Conservation (phyloP, 2,329 filamentous ascomycete species). For the Talaromyces marneffei region DNA sequence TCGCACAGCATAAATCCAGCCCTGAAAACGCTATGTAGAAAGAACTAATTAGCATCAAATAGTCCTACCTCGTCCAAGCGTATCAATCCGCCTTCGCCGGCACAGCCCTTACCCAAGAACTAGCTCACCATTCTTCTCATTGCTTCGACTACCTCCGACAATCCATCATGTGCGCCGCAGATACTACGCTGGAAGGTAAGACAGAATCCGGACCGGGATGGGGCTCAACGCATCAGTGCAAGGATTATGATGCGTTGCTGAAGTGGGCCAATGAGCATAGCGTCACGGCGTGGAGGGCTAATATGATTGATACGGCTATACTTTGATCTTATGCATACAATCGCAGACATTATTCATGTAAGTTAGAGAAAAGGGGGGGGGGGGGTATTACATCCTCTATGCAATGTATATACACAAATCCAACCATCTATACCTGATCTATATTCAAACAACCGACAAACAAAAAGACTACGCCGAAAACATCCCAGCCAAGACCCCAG, state of each 20-base stretch:
- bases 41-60: not conserved
- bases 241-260: conserved; percentile 5
- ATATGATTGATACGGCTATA: conserved; percentile 7
- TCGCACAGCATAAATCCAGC: not conserved
- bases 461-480: conserved; percentile 9
- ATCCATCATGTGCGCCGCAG: conserved; percentile 3
- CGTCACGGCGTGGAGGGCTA: conserved; percentile 3
- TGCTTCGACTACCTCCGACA: conserved; percentile 10
- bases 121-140: conserved; percentile 5
- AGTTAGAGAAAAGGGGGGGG: no score
- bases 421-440: not conserved
- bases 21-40: not conserved
- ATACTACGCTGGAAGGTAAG: conserved; percentile 5
- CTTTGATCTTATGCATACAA: not conserved
- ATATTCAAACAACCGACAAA: not conserved
- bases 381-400: no score
- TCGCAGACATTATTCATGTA: not conserved
- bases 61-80: conserved; percentile 10
- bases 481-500: conserved; percentile 45
- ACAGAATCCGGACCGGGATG: conserved; percentile 1
- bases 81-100: conserved; percentile 8
- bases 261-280: conserved; percentile 6
- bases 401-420: no score
- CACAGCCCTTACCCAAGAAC: not conserved
- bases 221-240: conserved; percentile 1